Percentiles rank a stretch among this genome's conserved stretches.
Evolutionary conservation across 2,329 filamentous ascomycete species (phyloP).

Genomic region (Sporothrix globosa): DNA sequence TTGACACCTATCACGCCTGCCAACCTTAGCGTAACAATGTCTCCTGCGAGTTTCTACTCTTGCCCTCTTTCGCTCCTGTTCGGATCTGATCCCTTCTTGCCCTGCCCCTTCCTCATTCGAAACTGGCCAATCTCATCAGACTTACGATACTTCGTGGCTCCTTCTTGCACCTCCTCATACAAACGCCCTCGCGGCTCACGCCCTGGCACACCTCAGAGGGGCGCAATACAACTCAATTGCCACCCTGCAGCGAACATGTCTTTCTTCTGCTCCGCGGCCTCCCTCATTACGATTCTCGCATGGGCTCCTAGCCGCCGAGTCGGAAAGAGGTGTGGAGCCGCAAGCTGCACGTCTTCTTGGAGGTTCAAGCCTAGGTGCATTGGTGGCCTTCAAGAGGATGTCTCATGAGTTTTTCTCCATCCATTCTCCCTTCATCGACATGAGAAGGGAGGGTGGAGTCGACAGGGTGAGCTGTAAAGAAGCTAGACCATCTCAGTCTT

Average conservation of each 20-base stretch:
- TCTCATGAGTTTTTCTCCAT: not conserved
- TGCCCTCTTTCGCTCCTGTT: not conserved
- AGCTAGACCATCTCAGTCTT: not conserved
- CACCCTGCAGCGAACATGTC: constrained; percentile 12
- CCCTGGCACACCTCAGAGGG: not conserved
- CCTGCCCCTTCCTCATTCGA: constrained; percentile 12
- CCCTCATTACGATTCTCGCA: not conserved
- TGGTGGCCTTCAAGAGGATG: not conserved
- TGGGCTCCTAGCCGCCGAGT: constrained; percentile 22
- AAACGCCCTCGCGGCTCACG: not conserved
- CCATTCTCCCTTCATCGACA: constrained; percentile 13
- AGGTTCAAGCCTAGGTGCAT: not conserved
- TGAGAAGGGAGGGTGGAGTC: constrained; percentile 13
- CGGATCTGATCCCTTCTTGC: not conserved
- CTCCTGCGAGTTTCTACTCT: constrained; percentile 10
- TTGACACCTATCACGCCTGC: constrained; percentile 14
- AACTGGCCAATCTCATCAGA: constrained; percentile 9
- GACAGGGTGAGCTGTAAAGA: not conserved
- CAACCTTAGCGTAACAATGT: constrained; percentile 12
- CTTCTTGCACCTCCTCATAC: not conserved
- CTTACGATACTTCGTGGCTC: not conserved
- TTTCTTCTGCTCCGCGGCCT: not conserved
- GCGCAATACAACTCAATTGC: constrained; percentile 14
- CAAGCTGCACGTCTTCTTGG: not conserved
- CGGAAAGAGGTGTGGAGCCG: constrained; percentile 23